A percentile compares a stretch with the other conserved stretches of the same genome.
These are phyloP conservation scores for Candida ponderosae DNA, from an alignment of 805 yeast genomes.

Conservation along the genomic window DNA sequence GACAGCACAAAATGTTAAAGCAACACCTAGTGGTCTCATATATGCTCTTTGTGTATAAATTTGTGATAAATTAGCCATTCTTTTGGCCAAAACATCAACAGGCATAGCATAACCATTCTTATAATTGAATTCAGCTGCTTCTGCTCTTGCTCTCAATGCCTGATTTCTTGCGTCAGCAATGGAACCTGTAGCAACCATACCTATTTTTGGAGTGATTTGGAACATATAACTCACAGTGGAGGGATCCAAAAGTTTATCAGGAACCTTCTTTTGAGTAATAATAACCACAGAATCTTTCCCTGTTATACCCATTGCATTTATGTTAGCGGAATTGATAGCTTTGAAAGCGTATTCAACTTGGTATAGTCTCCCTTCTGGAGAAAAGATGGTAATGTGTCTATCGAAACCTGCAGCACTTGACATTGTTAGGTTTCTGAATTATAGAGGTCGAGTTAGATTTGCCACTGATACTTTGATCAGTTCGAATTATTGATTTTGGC, in stretches of 20 bases:
- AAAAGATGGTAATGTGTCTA: constrained; percentile 96
- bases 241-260: constrained; percentile 89
- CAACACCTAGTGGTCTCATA: constrained; percentile 97
- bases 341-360: constrained; percentile 98
- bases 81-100: constrained; percentile 81
- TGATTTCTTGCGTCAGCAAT: constrained; percentile 93
- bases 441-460: neutral
- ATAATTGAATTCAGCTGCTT: constrained; percentile 91
- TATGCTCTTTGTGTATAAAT: constrained; percentile 96
- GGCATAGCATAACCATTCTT: constrained; percentile 97
- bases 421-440: constrained; percentile 16
- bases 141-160: constrained; percentile 86
- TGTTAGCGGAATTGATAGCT: constrained; percentile 88
- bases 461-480: neutral
- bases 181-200: constrained; percentile 90
- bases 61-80: constrained; percentile 94
- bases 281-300: constrained; percentile 85
- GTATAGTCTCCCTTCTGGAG: constrained; percentile 96
- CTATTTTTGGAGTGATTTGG: constrained; percentile 71
- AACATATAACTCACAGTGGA: constrained; percentile 81
- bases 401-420: constrained; percentile 86
- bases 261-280: constrained; percentile 91
- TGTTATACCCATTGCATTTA: constrained; percentile 80
- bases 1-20: constrained; percentile 77
- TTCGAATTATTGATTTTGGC: neutral